Base-by-base conservation (phyloP, 441 rosid species). In the Manihot esculenta region DNA sequence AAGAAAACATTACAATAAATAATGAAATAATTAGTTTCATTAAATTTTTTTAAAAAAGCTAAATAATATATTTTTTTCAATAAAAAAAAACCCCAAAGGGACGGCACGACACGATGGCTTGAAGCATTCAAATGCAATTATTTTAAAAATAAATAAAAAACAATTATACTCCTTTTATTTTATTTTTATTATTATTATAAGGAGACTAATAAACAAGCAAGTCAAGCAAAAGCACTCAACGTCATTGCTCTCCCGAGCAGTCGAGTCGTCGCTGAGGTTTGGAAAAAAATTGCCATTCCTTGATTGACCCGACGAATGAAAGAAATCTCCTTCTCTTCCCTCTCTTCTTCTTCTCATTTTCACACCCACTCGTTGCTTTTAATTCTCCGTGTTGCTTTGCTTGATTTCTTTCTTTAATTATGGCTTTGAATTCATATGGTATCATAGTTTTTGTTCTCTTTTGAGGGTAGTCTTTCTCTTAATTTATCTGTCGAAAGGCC, bases 251-350 rank as follows among this genome's bases (percentile, higher is more conserved):
- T n/a, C 45, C 0, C 2, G 41, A 35, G 6, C 27, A 12, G 10
- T 33, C 55, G 0, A 42, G 68, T 70, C 73, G 62, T 70, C 73
- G 57, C 42, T 38, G 17, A 5, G 54, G 49, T 1, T 44, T 54
- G 49, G 64, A 55, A 68, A 66, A 74, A 27, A 20, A 35, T 5
- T 67, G 60, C 55, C 69, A 38, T 33, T 20, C 47, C 64, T 30
- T 74, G 73, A 30, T 74, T 68, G 77, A 74, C 77, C 72, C 64
- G 68, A 44, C 35, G 63, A 62, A 47, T 14, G 26, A 12, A 23
- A 35, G 10, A 24, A n/a, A 62, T 38, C 13, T 30, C 58, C 35
- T 30, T 30, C 69, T 10, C 23, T 10, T 64, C 33, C 21, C 2
- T 14, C 10, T 23, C 62, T 45, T 10, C 41, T 11, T 24, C 17